Base-by-base conservation (phyloP, 1,139 yeast species). In the Candida pseudoviswanathii region DNA sequence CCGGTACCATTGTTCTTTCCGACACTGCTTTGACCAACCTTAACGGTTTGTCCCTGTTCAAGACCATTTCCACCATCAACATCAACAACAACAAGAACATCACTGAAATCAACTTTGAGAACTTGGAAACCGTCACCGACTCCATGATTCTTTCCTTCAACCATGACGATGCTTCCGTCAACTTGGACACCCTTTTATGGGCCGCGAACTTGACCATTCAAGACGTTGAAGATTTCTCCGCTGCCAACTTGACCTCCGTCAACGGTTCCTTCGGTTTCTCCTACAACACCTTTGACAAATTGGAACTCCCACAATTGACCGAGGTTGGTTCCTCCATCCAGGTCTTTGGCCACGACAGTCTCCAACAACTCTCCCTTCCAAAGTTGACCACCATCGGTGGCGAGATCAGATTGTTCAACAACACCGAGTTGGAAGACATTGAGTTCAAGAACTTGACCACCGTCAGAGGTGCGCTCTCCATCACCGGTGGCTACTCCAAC, bases 1-100 rank as follows among this genome's bases (percentile, higher is more conserved):
- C 73, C 44, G 59, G 63, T 46, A 58, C 61, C 50, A 64, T 76
- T 51, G 67, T 68, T 46, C 60, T 76, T 49, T 71, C 77, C 46
- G 80, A 76, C 60, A 76, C 81, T 45, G 80, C 80, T 27, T 67
- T 76, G 52, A 61, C 68, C 53, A 58, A 70, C 44, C 64, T 75
- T 56, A 65, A 66, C 53, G 74, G 74, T 41, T 70, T 76, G 53
- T 59, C 70, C 56, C 58, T 68, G 58, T 64, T 71, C 59, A 58
- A 61, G 51, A 58, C 68, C 46, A 65, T 75, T 50, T 70, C 66
- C 41, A 61, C 65, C 51, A 70, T 76, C 64, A 64, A 75, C 60
- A 63, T 76, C 55, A 74, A 75, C 65, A 75, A 75, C 62, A 76
- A 76, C 67, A 75, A 75, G 57, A 75, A 76, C 61, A 67, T 76